Percentiles rank a stretch among this genome's conserved stretches.
Evolutionary conservation across 768 basidiomycete species (phyloP).

Genomic region (Rhizopogon vinicolor): DNA sequence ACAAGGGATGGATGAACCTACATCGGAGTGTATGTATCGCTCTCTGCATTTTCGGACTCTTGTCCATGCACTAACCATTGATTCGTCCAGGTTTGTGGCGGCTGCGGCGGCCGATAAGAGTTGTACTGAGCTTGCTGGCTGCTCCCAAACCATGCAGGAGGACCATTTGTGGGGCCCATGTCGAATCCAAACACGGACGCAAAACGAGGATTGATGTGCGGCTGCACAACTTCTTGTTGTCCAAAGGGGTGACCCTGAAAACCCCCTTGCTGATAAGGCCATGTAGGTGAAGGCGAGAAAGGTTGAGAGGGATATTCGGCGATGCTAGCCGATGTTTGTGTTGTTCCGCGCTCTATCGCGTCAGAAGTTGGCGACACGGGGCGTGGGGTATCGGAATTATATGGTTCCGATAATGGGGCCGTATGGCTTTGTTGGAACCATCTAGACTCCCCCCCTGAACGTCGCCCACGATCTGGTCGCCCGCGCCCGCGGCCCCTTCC

Average conservation of each 20-base stretch:
- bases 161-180: constrained; percentile 9
- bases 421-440: constrained; percentile 9
- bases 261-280: constrained; percentile 9
- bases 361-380: constrained; percentile 41
- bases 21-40: constrained; percentile 22
- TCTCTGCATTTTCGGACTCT: constrained; percentile 16
- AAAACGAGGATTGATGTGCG: constrained; percentile 82
- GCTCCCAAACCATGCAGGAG: constrained; percentile 15
- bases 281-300: constrained; percentile 6
- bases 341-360: constrained; percentile 38
- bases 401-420: constrained; percentile 21
- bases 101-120: constrained; percentile 7
- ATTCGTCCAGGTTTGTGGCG: constrained; percentile 28
- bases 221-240: constrained; percentile 48
- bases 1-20: constrained; percentile 9
- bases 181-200: constrained; percentile 59
- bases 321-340: constrained; percentile 29
- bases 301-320: constrained; percentile 12
- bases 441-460: constrained; percentile 15
- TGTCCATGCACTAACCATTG: constrained; percentile 34
- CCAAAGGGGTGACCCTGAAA: constrained; percentile 10
- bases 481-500: constrained; percentile 28
- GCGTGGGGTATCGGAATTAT: constrained; percentile 24
- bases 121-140: constrained; percentile 12
- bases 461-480: constrained; percentile 13